A percentile compares a stretch with the other conserved stretches of the same genome.
phyloP scores from a whole-genome alignment of 306 rosid genomes.

The Rubus idaeus region DNA sequence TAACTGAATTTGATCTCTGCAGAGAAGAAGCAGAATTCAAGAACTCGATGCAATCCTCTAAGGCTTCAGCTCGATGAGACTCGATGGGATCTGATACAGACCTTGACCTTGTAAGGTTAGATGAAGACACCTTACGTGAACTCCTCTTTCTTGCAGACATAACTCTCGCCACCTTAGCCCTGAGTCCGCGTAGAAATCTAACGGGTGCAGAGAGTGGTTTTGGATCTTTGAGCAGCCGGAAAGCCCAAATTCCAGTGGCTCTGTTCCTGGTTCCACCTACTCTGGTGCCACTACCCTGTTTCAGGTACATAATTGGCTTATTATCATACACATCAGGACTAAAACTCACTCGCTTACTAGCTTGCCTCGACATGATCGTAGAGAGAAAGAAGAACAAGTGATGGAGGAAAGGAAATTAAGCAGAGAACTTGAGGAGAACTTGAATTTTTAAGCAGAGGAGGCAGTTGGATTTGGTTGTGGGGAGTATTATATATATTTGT shows the following conservation, averaged over 20 bases:
- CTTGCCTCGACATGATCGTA: constrained; percentile 53
- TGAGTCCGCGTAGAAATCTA: constrained; percentile 53
- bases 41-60: constrained; percentile 86
- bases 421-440: background rate
- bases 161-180: constrained; percentile 59
- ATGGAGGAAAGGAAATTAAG: background rate
- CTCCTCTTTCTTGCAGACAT: constrained; percentile 53
- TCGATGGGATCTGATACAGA: constrained; percentile 67
- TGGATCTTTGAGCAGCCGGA: constrained; percentile 44
- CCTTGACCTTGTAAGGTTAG: constrained; percentile 61
- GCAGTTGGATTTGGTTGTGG: constrained; percentile 26
- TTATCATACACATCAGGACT: constrained; percentile 69
- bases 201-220: constrained; percentile 41
- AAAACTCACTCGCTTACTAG: constrained; percentile 57
- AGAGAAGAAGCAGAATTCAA: constrained; percentile 81
- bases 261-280: constrained; percentile 44
- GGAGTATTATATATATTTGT: constrained; percentile 35
- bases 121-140: constrained; percentile 70
- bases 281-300: constrained; percentile 24
- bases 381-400: constrained; percentile 5
- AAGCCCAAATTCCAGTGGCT: constrained; percentile 45
- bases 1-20: constrained; percentile 53
- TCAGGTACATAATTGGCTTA: constrained; percentile 48
- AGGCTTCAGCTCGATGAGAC: constrained; percentile 75
- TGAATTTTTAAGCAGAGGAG: constrained; percentile 27